These are phyloP conservation scores for Scenedesmus sp. DNA, from an alignment of 163 green algal genomes.

Conservation along the genomic window DNA sequence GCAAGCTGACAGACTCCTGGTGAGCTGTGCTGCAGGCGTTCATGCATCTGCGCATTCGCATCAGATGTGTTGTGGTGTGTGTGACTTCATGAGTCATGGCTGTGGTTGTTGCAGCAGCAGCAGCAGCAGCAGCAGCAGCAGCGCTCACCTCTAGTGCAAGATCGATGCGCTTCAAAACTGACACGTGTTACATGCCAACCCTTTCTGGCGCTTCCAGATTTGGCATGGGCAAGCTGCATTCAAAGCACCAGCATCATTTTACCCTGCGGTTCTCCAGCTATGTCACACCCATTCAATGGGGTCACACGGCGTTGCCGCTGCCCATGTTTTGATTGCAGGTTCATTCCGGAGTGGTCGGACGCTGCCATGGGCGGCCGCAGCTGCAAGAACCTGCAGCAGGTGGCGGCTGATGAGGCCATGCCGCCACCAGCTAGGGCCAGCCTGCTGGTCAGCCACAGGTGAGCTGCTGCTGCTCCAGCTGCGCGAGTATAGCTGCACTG, in stretches of 20 bases:
- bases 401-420: neutral
- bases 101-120: neutral
- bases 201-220: too few species aligned
- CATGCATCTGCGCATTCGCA: neutral
- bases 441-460: slow-evolving; percentile 39
- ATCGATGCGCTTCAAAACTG: too few species aligned
- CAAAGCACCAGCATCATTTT: too few species aligned
- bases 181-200: too few species aligned
- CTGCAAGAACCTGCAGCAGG: slow-evolving; percentile 34
- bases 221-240: too few species aligned
- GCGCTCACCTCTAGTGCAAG: too few species aligned
- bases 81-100: neutral
- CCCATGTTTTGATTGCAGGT: neutral
- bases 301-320: neutral
- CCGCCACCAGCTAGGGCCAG: neutral
- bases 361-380: slow-evolving; percentile 16
- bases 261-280: too few species aligned
- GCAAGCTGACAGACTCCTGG: slow-evolving; percentile 27
- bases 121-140: slow-evolving; percentile 15
- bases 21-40: neutral
- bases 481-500: too few species aligned
- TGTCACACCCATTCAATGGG: too few species aligned
- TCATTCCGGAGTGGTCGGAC: slow-evolving; percentile 32
- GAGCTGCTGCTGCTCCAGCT: neutral
- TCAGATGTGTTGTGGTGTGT: neutral